Conservation (phyloP, 768 basidiomycete genomes). For the Russula lepida region DNA sequence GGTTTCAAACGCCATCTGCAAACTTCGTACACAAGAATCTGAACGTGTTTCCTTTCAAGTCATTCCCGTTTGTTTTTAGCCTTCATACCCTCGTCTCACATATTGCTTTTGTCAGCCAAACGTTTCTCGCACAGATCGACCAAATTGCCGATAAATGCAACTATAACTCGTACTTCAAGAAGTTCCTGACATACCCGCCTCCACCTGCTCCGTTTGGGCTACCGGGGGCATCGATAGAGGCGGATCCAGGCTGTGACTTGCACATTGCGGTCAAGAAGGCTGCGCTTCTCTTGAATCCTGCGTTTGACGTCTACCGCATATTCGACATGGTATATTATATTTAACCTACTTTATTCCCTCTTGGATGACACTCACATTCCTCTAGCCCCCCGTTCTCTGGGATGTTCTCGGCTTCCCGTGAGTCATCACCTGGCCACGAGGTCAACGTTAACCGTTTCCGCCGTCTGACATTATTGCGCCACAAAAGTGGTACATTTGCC, state of each 20-base stretch:
- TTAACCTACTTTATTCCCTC: too few species aligned
- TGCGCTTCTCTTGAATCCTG: conserved; percentile 15
- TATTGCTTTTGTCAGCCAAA: conserved; percentile 8
- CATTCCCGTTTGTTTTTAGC: neutral
- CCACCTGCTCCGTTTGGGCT: conserved; percentile 16
- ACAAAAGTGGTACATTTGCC: conserved; percentile 16
- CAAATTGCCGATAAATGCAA: conserved; percentile 8
- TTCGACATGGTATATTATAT: conserved; percentile 15
- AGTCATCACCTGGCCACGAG: neutral
- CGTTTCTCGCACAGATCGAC: conserved; percentile 15
- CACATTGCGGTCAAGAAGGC: neutral
- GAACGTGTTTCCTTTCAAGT: conserved; percentile 17
- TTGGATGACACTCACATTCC: neutral
- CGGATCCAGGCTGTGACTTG: conserved; percentile 14
- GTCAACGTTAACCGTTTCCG: too few species aligned
- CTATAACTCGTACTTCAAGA: conserved; percentile 13
- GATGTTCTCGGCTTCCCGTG: conserved; percentile 21
- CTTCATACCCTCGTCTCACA: neutral
- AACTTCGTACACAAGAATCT: conserved; percentile 10
- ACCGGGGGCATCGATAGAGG: conserved; percentile 6
- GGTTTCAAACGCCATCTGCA: neutral
- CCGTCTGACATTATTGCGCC: neutral
- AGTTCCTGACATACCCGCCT: conserved; percentile 16
- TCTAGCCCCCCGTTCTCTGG: conserved; percentile 16
- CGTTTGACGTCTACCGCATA: conserved; percentile 18